These are phyloP conservation scores for Xerocomellus chrysenteron DNA, from an alignment of 768 basidiomycete species.

Conservation along the genomic window DNA sequence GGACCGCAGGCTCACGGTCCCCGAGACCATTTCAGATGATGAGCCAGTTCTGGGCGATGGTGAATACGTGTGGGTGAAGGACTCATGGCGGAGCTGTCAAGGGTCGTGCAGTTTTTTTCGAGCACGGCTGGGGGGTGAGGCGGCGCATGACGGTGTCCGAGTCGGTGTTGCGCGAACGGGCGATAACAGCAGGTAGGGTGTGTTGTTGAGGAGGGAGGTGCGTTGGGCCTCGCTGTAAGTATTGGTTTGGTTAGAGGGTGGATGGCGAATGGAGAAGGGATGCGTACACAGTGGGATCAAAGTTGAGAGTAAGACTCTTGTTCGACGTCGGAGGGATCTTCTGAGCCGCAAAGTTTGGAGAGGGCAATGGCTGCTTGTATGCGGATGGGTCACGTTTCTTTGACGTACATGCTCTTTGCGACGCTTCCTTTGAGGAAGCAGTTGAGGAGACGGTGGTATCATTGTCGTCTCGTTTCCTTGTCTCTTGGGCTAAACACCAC, in stretches of 20 bases:
- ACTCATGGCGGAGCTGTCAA: conserved; percentile 41
- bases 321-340: conserved; percentile 58
- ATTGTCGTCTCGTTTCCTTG: conserved; percentile 32
- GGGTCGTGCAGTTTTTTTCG: conserved; percentile 35
- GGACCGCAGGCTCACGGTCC: conserved; percentile 77
- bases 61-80: conserved; percentile 62
- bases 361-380: conserved; percentile 80
- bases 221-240: conserved; percentile 78
- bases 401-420: conserved; percentile 82
- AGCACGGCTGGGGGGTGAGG: conserved; percentile 63
- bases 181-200: conserved; percentile 66
- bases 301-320: conserved; percentile 55
- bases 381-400: conserved; percentile 65
- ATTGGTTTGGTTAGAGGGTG: neutral
- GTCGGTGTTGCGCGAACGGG: conserved; percentile 69
- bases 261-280: neutral
- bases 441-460: no score
- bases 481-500: conserved; percentile 36
- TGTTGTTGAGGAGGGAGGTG: conserved; percentile 42
- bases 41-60: conserved; percentile 69
- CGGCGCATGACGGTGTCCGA: conserved; percentile 69
- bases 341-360: conserved; percentile 70
- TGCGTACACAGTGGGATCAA: conserved; percentile 77
- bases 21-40: conserved; percentile 82
- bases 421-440: conserved; percentile 53